phyloP scores from a whole-genome alignment of 2,329 filamentous ascomycete genomes.

The Pyricularia sp. region DNA sequence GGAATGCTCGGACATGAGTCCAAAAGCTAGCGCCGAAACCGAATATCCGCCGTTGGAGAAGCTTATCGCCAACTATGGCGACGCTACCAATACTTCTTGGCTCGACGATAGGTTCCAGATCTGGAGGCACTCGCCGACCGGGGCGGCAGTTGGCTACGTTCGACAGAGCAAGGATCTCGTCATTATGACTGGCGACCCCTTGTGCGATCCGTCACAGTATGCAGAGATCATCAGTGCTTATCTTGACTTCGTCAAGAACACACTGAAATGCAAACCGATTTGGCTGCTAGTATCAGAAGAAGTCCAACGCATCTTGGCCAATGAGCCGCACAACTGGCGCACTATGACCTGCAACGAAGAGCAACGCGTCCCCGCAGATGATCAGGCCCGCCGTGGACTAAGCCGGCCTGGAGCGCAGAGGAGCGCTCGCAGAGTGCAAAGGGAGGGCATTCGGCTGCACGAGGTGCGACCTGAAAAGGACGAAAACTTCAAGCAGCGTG shows the following conservation, averaged over 20 bases:
- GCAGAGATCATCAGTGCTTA: slow-evolving; percentile 64
- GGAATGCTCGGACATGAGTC: not conserved
- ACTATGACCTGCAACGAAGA: slow-evolving; percentile 83
- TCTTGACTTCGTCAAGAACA: slow-evolving; percentile 63
- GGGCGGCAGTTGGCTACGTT: slow-evolving; percentile 79
- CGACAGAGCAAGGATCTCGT: slow-evolving; percentile 58
- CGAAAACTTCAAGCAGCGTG: slow-evolving; percentile 46
- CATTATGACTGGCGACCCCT: slow-evolving; percentile 78
- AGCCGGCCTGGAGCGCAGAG: slow-evolving; percentile 42
- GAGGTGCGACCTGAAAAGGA: slow-evolving; percentile 55
- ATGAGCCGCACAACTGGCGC: slow-evolving; percentile 68
- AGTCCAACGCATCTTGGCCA: slow-evolving; percentile 70
- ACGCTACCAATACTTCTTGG: slow-evolving; percentile 91
- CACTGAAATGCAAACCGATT: slow-evolving; percentile 57
- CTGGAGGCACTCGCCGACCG: slow-evolving; percentile 72
- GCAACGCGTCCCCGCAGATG: slow-evolving; percentile 75
- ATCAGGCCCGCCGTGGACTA: slow-evolving; percentile 52
- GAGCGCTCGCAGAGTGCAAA: slow-evolving; percentile 73
- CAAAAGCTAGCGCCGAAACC: slow-evolving; percentile 14
- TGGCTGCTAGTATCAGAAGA: slow-evolving; percentile 83
- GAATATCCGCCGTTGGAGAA: slow-evolving; percentile 70
- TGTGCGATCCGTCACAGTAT: slow-evolving; percentile 75
- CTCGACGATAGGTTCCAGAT: slow-evolving; percentile 80
- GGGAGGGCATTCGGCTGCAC: slow-evolving; percentile 72
- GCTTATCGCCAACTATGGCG: slow-evolving; percentile 90